Evolutionary conservation across 805 yeast species (phyloP).

Genomic region (Alloascoidea africana): DNA sequence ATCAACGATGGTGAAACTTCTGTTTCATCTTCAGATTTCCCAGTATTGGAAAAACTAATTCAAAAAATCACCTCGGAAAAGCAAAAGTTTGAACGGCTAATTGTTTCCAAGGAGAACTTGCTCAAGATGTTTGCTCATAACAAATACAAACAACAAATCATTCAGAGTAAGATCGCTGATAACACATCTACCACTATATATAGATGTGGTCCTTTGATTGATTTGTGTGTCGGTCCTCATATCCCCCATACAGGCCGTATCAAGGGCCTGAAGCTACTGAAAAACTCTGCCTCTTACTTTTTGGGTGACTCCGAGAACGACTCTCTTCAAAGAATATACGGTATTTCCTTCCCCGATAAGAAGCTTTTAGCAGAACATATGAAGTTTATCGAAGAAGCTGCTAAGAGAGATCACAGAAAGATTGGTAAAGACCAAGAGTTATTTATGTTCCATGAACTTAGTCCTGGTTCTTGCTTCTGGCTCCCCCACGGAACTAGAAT

Average conservation of each 20-base stretch:
- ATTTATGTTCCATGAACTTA: slow-evolving; percentile 88
- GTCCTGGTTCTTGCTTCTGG: slow-evolving; percentile 98
- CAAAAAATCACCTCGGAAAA: slow-evolving; percentile 87
- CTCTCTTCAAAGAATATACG: slow-evolving; percentile 92
- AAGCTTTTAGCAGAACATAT: slow-evolving; percentile 88
- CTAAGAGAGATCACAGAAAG: slow-evolving; percentile 90
- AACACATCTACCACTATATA: slow-evolving; percentile 93
- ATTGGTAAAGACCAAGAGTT: slow-evolving; percentile 94
- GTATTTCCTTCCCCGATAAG: slow-evolving; percentile 98
- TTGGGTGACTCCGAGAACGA: slow-evolving; percentile 87
- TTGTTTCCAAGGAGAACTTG: slow-evolving; percentile 80
- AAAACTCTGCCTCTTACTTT: slow-evolving; percentile 93
- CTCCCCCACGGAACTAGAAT: slow-evolving; percentile 98
- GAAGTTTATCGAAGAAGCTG: slow-evolving; percentile 91
- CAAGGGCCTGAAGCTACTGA: slow-evolving; percentile 84
- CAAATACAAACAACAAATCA: slow-evolving; percentile 85
- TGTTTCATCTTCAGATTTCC: slow-evolving; percentile 73
- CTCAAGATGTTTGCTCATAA: slow-evolving; percentile 90
- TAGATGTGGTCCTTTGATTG: slow-evolving; percentile 95
- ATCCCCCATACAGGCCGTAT: slow-evolving; percentile 95
- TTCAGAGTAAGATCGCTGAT: slow-evolving; percentile 83
- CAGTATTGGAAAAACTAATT: slow-evolving; percentile 70
- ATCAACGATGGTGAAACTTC: slow-evolving; percentile 61
- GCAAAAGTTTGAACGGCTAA: slow-evolving; percentile 89
- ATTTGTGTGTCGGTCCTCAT: slow-evolving; percentile 95